Conservation (phyloP, 2,329 filamentous ascomycete genomes). For the Elsinoe australis region DNA sequence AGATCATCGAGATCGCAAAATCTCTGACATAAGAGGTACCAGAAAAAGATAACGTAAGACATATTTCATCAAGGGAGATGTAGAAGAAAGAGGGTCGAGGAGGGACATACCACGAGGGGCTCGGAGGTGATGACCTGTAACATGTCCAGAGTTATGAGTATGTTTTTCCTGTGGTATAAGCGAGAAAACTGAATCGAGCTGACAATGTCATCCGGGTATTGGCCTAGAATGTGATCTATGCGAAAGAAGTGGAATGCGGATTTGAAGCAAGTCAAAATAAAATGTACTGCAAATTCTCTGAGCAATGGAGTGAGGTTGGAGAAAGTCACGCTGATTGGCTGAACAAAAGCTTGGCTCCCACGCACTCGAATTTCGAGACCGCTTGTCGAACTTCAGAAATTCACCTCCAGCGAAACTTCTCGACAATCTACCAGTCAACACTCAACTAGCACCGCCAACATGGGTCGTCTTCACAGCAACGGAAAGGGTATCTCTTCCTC, state of each 20-base stretch:
- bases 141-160: too few relatives aligned
- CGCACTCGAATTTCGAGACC: constrained; percentile 15
- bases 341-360: constrained; percentile 11
- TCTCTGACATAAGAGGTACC: constrained; percentile 96
- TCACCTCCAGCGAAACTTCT: constrained; percentile 12
- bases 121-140: too few relatives aligned
- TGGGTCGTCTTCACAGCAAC: constrained; percentile 98
- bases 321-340: neutral
- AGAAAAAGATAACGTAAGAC: constrained; percentile 59
- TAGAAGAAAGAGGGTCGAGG: neutral
- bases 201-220: too few relatives aligned
- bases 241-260: too few relatives aligned
- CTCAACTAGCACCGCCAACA: constrained; percentile 45
- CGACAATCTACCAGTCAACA: constrained; percentile 17
- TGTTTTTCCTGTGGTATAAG: too few relatives aligned
- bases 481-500: constrained; percentile 98
- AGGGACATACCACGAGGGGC: neutral
- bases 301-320: neutral
- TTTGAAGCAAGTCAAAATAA: too few relatives aligned
- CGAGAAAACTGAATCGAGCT: too few relatives aligned
- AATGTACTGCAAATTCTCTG: neutral
- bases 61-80: constrained; percentile 58
- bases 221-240: too few relatives aligned
- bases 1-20: constrained; percentile 63
- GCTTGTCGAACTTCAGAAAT: constrained; percentile 1